Percentiles rank a stretch among this genome's conserved stretches.
These are phyloP conservation scores for Pythium vanterpoolii DNA, from an alignment of 352 stramenopile species.

Conservation along the genomic window DNA sequence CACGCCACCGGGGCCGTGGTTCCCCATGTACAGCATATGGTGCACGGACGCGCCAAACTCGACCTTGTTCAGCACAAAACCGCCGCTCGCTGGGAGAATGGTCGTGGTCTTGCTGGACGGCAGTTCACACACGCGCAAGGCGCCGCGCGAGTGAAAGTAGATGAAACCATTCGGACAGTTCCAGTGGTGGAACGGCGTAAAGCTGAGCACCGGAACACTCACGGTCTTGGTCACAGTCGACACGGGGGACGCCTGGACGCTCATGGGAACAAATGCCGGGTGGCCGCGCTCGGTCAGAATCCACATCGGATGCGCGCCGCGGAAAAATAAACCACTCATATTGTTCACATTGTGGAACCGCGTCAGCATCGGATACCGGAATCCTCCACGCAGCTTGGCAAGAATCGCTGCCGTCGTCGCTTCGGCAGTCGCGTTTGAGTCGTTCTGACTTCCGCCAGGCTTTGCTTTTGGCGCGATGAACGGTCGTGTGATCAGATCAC, in stretches of 20 bases:
- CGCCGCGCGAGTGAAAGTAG: conserved; percentile 82
- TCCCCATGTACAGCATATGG: conserved; percentile 76
- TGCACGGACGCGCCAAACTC: conserved; percentile 75
- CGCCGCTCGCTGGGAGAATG: conserved; percentile 60
- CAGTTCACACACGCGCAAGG: conserved; percentile 76
- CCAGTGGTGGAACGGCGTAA: conserved; percentile 86
- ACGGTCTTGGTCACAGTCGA: conserved; percentile 29
- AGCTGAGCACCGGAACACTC: conserved; percentile 80
- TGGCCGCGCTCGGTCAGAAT: conserved; percentile 66
- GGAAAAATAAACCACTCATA: conserved; percentile 84
- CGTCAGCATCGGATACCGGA: conserved; percentile 86
- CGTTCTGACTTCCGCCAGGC: conserved; percentile 35
- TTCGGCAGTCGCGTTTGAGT: conserved; percentile 46
- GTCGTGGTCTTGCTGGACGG: conserved; percentile 71
- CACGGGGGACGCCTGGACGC: conserved; percentile 35
- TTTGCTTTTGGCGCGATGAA: conserved; percentile 63
- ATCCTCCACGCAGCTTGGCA: conserved; percentile 68
- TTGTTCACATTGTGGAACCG: conserved; percentile 81
- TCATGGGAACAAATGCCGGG: conserved; percentile 74
- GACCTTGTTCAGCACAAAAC: conserved; percentile 79
- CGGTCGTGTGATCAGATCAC: conserved; percentile 75
- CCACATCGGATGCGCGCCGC: conserved; percentile 82
- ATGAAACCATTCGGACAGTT: conserved; percentile 88
- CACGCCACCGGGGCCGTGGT: conserved; percentile 70
- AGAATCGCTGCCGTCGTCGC: conserved; percentile 67